phyloP scores from a whole-genome alignment of 768 basidiomycete species.

The Pseudohyphozyma bogoriensis region DNA sequence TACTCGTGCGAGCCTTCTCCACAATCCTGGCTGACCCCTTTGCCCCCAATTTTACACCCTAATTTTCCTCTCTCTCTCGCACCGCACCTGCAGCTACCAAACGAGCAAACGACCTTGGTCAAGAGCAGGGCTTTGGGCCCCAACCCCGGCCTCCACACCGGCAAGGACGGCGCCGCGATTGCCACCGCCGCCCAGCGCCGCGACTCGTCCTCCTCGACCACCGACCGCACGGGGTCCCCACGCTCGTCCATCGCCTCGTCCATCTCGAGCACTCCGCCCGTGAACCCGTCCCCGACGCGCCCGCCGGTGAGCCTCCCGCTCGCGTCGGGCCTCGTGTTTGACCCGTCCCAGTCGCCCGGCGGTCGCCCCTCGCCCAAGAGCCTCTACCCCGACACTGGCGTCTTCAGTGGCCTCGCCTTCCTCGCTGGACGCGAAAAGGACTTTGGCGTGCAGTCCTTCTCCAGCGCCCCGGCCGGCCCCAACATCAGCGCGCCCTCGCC shows the following conservation, averaged over 20 bases:
- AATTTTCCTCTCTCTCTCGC: no score
- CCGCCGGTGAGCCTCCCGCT: no score
- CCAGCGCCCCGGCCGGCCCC: background rate
- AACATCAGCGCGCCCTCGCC: background rate
- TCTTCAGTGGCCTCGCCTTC: background rate
- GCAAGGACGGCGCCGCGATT: no score
- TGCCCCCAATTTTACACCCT: no score
- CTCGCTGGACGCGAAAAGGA: background rate
- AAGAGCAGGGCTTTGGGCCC: no score
- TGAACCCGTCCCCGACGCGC: background rate
- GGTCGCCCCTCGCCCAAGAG: background rate
- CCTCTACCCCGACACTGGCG: slow-evolving; percentile 5
- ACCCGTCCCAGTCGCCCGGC: background rate
- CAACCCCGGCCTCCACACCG: no score
- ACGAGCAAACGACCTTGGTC: background rate
- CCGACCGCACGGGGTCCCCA: slow-evolving; percentile 6
- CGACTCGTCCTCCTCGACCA: background rate
- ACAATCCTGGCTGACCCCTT: no score
- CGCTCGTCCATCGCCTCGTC: slow-evolving; percentile 9
- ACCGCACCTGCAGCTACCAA: background rate
- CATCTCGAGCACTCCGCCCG: background rate
- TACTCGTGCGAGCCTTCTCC: no score
- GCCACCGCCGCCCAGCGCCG: background rate
- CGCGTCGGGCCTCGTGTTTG: background rate
- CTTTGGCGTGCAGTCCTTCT: background rate